Evolutionary conservation across 805 yeast genomes (phyloP), one percentile per base, ranked within the genome.

Genomic region (Kuraishia hungarica): DNA sequence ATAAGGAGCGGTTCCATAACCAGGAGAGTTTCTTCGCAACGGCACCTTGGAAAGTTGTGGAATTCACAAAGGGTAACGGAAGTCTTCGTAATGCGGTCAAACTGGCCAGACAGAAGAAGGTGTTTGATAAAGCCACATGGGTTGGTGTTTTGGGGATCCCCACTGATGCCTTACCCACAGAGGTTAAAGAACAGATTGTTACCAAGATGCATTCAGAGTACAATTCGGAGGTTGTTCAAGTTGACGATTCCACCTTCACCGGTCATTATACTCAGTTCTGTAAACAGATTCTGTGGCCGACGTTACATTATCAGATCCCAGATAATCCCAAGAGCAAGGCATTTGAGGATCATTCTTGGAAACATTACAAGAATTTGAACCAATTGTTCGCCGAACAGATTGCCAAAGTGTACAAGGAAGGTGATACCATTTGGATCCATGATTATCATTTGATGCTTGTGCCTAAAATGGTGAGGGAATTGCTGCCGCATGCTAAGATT

Each of bases 281-380:
- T 69, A 94, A 94, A 69, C 96, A 92, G 64, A 89, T 94, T 47
- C 73, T 94, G 58, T 94, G 98, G 98, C 99, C 99, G 35, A 89
- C 97, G 1, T 78, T 94, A 59, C 85, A 82, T 62, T 94, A 94
- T 67, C 97, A 93, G 68, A 89, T 93, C 46, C 98, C 98, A 0
- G 98, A 94, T 68, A 86, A 92, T 65, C 96, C 97, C 53, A 89
- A 87, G 61, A 85, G 96, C 1, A 91, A 91, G 68, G 96, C 96
- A 0, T 94, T 93, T 69, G 97, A 93, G 69, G 97, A 89, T 60
- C 96, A 91, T 66, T 89, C 97, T 1, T 93, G 97, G 97, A 83
- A 83, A 24, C 85, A 86, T 64, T 93, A 93, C 68, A 82, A 81
- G 60, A 71, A 75, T 1, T 76, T 93, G 58, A 94, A 94, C 64